Percentiles rank a stretch among this genome's conserved stretches.
Conservation (phyloP, 2,329 filamentous ascomycete species). For the Monilinia fructigena region DNA sequence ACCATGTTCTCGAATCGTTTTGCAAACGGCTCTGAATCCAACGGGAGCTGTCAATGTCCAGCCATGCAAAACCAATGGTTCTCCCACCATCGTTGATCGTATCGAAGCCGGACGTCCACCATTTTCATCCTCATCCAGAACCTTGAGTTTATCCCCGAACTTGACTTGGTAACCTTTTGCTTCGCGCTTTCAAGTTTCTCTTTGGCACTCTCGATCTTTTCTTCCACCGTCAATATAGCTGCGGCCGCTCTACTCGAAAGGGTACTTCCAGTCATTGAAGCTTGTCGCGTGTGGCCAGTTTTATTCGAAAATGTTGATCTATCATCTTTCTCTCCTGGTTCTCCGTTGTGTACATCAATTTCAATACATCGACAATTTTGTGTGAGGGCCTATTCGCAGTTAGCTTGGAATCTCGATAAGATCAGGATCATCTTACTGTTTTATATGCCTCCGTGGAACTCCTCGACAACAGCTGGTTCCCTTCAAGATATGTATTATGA, state of each 20-base stretch:
- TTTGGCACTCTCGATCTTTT: constrained; percentile 31
- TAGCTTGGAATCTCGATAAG: constrained; percentile 13
- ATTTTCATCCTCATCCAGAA: constrained; percentile 25
- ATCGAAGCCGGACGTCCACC: constrained; percentile 36
- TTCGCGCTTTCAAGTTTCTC: constrained; percentile 36
- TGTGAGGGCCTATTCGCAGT: constrained; percentile 58
- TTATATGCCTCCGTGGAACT: constrained; percentile 75
- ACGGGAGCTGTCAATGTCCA: constrained; percentile 85
- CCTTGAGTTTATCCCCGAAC: constrained; percentile 25
- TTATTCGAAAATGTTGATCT: constrained; percentile 40
- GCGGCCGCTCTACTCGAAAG: constrained; percentile 38
- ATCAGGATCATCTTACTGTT: constrained; percentile 53
- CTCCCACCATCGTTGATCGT: constrained; percentile 44
- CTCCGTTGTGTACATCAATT: constrained; percentile 91
- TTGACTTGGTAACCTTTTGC: constrained; percentile 27
- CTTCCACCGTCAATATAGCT: constrained; percentile 27
- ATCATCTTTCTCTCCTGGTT: constrained; percentile 41
- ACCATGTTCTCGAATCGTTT: constrained; percentile 72
- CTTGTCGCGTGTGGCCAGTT: constrained; percentile 48
- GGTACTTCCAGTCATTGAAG: constrained; percentile 35
- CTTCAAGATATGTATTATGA: constrained; percentile 89
- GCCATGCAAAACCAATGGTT: constrained; percentile 82
- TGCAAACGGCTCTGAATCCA: constrained; percentile 82
- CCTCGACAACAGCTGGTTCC: constrained; percentile 78
- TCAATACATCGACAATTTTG: constrained; percentile 86